Percentiles rank a stretch among this genome's conserved stretches.
phyloP scores from a whole-genome alignment of 2,329 filamentous ascomycete species.

The Chalaropsis thielavioides region DNA sequence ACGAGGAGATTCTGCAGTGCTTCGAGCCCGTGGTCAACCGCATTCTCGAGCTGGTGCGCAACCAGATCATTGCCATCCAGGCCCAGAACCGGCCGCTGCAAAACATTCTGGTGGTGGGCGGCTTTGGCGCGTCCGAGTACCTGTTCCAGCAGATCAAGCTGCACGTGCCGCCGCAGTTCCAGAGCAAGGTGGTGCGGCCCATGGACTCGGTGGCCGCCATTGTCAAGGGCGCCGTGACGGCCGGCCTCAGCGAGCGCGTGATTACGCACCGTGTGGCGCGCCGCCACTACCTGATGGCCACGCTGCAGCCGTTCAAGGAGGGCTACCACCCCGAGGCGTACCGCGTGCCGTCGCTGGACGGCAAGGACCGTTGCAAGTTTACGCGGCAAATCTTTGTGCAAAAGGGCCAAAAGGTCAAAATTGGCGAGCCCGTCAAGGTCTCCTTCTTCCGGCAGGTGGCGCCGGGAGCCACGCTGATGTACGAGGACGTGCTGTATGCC shows the following conservation, averaged over 20 bases:
- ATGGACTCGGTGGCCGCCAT: conserved; percentile 99
- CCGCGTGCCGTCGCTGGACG: conserved; percentile 88
- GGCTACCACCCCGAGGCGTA: conserved; percentile 97
- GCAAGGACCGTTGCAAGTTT: conserved; percentile 97
- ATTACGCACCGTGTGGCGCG: conserved; percentile 94
- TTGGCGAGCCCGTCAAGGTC: conserved; percentile 96
- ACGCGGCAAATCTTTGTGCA: conserved; percentile 97
- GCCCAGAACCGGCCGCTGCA: conserved; percentile 87
- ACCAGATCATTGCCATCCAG: conserved; percentile 98
- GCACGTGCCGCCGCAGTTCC: conserved; percentile 94
- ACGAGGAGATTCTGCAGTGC: conserved; percentile 97
- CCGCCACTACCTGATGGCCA: conserved; percentile 98
- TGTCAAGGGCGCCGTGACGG: conserved; percentile 94
- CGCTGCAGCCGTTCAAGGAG: conserved; percentile 95
- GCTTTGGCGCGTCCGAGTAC: conserved; percentile 96
- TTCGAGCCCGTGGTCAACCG: conserved; percentile 97
- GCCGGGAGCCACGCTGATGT: conserved; percentile 94
- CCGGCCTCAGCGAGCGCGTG: conserved; percentile 92
- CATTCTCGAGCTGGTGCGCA: conserved; percentile 87
- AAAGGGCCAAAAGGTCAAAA: conserved; percentile 97
- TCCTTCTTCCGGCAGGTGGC: conserved; percentile 97
- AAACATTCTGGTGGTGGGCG: conserved; percentile 93
- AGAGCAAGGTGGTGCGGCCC: conserved; percentile 91
- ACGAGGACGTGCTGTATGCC: conserved; percentile 94
- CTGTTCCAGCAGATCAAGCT: conserved; percentile 99